Percentiles rank a stretch among this genome's conserved stretches.
Conservation (phyloP, 768 basidiomycete species). For the Neoboletus magnificus region DNA sequence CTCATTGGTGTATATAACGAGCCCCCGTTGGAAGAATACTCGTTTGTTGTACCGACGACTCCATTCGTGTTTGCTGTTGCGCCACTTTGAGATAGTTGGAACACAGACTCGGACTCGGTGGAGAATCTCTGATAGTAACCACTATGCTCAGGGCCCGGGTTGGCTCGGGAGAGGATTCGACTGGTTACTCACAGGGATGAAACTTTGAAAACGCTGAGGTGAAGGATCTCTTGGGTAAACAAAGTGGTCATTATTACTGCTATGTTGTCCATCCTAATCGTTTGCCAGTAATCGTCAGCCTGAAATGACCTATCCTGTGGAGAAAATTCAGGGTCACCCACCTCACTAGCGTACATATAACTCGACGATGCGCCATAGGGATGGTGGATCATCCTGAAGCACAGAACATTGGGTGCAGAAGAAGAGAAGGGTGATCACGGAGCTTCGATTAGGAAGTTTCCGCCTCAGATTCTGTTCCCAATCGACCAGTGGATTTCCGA, state of each 20-base stretch:
- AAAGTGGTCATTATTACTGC: neutral
- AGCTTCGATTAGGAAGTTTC: neutral
- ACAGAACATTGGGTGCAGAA: constrained; percentile 16
- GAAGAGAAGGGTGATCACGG: neutral
- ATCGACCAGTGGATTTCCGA: constrained; percentile 2
- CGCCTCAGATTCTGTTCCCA: neutral
- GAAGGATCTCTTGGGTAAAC: neutral
- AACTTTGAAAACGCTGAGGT: constrained; percentile 25
- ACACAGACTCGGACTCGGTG: constrained; percentile 19
- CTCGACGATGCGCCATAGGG: constrained; percentile 28
- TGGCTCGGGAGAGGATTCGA: neutral
- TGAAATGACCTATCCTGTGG: neutral
- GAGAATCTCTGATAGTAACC: constrained; percentile 27
- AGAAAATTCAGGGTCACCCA: constrained; percentile 2
- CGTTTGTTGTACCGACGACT: neutral
- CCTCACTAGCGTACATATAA: constrained; percentile 25
- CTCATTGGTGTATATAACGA: constrained; percentile 5
- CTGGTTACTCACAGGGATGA: constrained; percentile 22
- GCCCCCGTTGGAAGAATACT: constrained; percentile 4
- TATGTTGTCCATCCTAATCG: constrained; percentile 9
- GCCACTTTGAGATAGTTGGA: constrained; percentile 8
- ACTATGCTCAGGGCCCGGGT: neutral
- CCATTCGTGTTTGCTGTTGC: constrained; percentile 7
- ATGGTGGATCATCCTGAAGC: constrained; percentile 28
- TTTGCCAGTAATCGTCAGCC: neutral